Base-by-base conservation (phyloP, 2,329 filamentous ascomycete genomes). In the Colletotrichum euphorbiae region DNA sequence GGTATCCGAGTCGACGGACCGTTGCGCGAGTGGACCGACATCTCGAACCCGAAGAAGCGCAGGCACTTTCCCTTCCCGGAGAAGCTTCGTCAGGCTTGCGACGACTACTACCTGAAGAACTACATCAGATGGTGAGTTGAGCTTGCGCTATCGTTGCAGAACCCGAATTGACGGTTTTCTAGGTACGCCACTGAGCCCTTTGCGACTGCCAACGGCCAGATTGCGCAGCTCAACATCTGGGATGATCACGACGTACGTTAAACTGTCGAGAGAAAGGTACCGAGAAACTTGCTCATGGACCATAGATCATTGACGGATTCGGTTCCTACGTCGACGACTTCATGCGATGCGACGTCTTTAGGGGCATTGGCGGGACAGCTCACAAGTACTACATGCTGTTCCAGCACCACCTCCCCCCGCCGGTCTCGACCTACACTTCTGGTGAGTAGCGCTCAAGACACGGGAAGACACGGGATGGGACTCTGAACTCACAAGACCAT, bases 321-420 rank as follows among this genome's bases (percentile, higher is more conserved):
- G 96, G 96, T 4, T 97, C 94, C 0, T 99, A 99, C 78, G 90
- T 94, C 28, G 90, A 98, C 74, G 89, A 94, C 42, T 98, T 98
- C 76, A 98, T 98, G 94, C 89, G 87, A 73, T 96, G 93, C 58
- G 87, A 93, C 52, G 93, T 99, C 6, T 98, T 99, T 79, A 91
- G 92, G 50, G 96, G 96, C 19, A 89, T 99, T 64, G 96, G 96
- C 5, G 93, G 93, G 36, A 90, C 94, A 62, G 96, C 96, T 1
- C 97, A 96, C 84, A 99, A 99, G 80, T 98, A 98, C 80, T 99
- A 99, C 77, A 88, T 98, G 87, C 87, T 99, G 9, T 99, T 99
- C 80, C 96, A 99, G 80, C 96, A 99, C 73, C 95, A 98, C 75
- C 82, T 97, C 56, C 88, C 94, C 12, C 95, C 95, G 1, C 94